Base-by-base conservation (phyloP, 768 basidiomycete species). In the Asterophora lycoperdoides region DNA sequence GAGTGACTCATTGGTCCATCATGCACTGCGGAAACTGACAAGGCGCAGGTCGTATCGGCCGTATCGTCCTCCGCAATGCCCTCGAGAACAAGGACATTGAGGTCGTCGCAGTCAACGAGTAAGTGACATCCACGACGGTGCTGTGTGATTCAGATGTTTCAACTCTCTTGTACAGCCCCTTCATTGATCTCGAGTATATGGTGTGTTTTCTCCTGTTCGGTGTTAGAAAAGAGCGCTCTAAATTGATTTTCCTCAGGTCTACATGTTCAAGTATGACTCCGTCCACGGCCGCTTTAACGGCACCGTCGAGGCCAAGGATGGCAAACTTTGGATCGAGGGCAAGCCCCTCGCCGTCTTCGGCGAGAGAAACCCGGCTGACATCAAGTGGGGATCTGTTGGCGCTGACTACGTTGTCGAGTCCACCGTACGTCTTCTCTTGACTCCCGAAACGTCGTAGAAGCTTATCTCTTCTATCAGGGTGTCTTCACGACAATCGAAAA, bases 191-290 rank as follows among this genome's bases (percentile, higher is more conserved):
- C 59, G 79, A 85, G 2, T 98, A 99, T 83, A 96, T 98, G 94
- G 95, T 87, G 45, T 29, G 79, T 59, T 17, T 5, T 28, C 46
- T 19, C 18, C 26, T 35, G 6, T 3, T n/a, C 8, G 11, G 4
- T 32, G 9, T 1, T 4, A 35, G 6, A 26, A 37, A 11, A 30
- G 15, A 18, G 34, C 14, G 5, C 30, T 5, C 18, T 41, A 15
- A 35, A 5, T 11, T 17, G 14, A 17, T 20, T 44, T 33, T n/a
- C 28, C 48, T n/a, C 47, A 91, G 89, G 87, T 93, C 66, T 96
- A 96, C 81, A 93, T 96, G 92, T 94, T 96, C 88, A 95, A 93
- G 78, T 94, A 83, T 65, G 92, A 94, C 68, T 88, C 92, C 49
- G 89, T 92, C 55, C 92, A 95, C 73, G 86, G 93, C 44, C 83